phyloP scores from a whole-genome alignment of 2,329 filamentous ascomycete species.

The Colletotrichum paranaense region DNA sequence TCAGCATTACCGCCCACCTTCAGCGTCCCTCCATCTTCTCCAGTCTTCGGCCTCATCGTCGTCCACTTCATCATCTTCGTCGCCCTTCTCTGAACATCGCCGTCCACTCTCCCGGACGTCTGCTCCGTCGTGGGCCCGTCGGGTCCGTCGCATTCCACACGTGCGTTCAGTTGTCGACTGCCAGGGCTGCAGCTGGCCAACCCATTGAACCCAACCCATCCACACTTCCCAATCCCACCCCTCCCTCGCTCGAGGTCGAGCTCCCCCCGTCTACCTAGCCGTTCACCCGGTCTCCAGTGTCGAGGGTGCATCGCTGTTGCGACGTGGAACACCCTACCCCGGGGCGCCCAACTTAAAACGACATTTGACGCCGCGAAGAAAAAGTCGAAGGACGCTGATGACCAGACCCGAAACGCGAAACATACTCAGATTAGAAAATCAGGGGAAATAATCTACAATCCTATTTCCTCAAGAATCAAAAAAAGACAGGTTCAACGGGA shows the following conservation, averaged over 20 bases:
- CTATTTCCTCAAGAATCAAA: background rate
- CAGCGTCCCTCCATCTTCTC: background rate
- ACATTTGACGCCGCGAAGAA: slow-evolving; percentile 1
- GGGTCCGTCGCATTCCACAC: slow-evolving; percentile 22
- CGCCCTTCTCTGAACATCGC: background rate
- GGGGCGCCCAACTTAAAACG: slow-evolving; percentile 29
- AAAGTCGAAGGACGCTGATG: slow-evolving; percentile 1
- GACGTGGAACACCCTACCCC: slow-evolving; percentile 25
- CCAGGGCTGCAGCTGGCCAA: slow-evolving; percentile 17
- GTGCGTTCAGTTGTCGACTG: slow-evolving; percentile 1
- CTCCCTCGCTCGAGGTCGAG: background rate
- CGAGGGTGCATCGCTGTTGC: background rate
- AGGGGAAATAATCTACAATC: background rate
- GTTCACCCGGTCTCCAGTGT: slow-evolving; percentile 6
- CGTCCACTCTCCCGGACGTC: slow-evolving; percentile 18
- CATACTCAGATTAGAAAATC: background rate
- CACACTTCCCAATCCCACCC: background rate
- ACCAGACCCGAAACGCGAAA: slow-evolving; percentile 23
- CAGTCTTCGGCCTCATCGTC: background rate
- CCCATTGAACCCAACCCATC: background rate
- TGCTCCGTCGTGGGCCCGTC: slow-evolving; percentile 24
- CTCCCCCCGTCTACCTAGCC: background rate
- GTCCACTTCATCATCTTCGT: background rate
- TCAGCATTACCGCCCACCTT: background rate
- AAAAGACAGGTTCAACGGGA: background rate